These are phyloP conservation scores for Amyloporia xantha DNA, from an alignment of 768 basidiomycete genomes.

Conservation along the genomic window DNA sequence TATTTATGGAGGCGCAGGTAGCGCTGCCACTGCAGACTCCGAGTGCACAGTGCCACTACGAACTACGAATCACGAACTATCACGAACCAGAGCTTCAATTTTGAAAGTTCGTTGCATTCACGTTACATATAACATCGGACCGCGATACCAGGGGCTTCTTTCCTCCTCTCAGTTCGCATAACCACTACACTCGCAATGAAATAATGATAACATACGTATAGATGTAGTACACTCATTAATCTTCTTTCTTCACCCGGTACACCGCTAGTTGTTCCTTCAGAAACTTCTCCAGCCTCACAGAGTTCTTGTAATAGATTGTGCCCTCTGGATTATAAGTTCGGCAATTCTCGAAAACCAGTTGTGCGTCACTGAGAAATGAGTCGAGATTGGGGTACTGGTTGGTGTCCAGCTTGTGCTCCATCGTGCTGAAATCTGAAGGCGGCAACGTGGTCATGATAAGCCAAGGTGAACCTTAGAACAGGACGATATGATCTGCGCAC, in stretches of 20 bases:
- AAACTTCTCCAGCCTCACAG: slow-evolving; percentile 75
- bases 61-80: too few relatives aligned
- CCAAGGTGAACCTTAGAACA: not conserved
- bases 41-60: too few relatives aligned
- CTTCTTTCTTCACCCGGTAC: slow-evolving; percentile 20
- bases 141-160: too few relatives aligned
- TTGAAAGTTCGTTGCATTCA: too few relatives aligned
- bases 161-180: too few relatives aligned
- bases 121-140: too few relatives aligned
- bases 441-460: not conserved
- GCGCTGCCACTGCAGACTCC: too few relatives aligned
- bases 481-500: slow-evolving; percentile 34
- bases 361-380: slow-evolving; percentile 71
- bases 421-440: slow-evolving; percentile 70
- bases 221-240: too few relatives aligned
- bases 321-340: slow-evolving; percentile 78
- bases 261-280: slow-evolving; percentile 42
- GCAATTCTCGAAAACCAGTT: slow-evolving; percentile 87
- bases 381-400: slow-evolving; percentile 75
- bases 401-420: slow-evolving; percentile 86
- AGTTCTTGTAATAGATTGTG: slow-evolving; percentile 77
- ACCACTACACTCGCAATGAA: too few relatives aligned
- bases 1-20: too few relatives aligned
- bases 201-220: too few relatives aligned
- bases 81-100: too few relatives aligned